Evolutionary conservation across 1,284 basidiomycete species (phyloP), one percentile per base, ranked within the genome.

Genomic region (Earliella scabrosa): DNA sequence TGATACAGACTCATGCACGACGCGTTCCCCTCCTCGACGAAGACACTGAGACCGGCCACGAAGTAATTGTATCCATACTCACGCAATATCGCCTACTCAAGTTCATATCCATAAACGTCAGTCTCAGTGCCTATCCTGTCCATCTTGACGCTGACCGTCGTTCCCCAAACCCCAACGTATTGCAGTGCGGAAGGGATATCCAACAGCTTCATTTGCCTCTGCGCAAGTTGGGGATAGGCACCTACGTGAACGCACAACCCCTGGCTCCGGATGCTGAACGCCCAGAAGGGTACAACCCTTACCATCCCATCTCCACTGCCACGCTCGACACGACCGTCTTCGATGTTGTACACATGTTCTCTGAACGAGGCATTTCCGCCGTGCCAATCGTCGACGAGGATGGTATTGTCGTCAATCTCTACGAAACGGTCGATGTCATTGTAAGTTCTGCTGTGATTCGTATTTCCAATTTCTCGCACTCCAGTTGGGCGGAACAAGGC

Each of bases 341-440:
- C 68, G 95, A 98, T 68, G 93, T 99, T 47, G 97, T 99, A 0
- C 97, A 99, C 72, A 95, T 98, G 90, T 99, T 99, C 71, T 97
- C 94, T 1, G 93, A 97, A 72, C 83, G 90, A 32, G 92, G 95
- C 14, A 98, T 99, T 64, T 97, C 94, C 21, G 96, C 97, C 2
- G 97, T 99, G 10, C 97, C 97, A 3, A 98, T 99, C 68, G 82
- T 99, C 21, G 93, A 98, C 68, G 88, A 93, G 54, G 85, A 95
- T 3, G 97, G 97, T 9, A 85, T 96, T 54, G 97, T 99, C 31
- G 86, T 99, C 55, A 97, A 99, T 71, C 75, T 99, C 41, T 99
- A 99, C 73, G 97, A 99, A 75, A 98, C 97, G 2, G 97, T 99
- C 20, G 97, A 99, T 77, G 97, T 99, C 47, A 97, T 99, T 62